phyloP scores from a whole-genome alignment of 805 yeast species.

The Lipomyces spencermartinsiae region DNA sequence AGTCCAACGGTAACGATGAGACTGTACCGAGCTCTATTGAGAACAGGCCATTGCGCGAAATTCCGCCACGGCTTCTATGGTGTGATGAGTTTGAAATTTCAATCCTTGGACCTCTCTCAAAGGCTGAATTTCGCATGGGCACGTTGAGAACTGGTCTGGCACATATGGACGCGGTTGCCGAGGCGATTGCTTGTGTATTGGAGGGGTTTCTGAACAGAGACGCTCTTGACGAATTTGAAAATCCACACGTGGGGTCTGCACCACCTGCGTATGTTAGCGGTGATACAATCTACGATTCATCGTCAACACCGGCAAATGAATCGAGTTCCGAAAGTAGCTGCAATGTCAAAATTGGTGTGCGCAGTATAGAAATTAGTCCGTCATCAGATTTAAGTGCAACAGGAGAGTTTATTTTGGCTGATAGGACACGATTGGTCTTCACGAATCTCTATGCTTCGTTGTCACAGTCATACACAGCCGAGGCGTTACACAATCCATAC shows the following conservation, averaged over 20 bases:
- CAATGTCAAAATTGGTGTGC: conserved; percentile 23
- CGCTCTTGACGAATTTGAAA: neutral
- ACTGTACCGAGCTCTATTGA: neutral
- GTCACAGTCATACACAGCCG: conserved; percentile 23
- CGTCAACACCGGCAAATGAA: neutral
- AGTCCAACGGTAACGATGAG: neutral
- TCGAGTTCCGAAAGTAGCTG: neutral
- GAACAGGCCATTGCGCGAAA: neutral
- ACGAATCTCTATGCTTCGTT: conserved; percentile 19
- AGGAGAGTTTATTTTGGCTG: conserved; percentile 14
- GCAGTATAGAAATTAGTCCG: conserved; percentile 21
- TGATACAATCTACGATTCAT: conserved; percentile 7
- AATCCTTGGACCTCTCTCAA: neutral
- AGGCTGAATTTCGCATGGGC: conserved; percentile 24
- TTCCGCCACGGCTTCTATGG: conserved; percentile 22
- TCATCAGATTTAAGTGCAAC: conserved; percentile 13
- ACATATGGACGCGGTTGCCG: conserved; percentile 28
- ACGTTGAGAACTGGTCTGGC: conserved; percentile 25
- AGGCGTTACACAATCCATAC: conserved; percentile 25
- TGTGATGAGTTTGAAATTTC: conserved; percentile 30
- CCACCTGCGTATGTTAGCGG: conserved; percentile 18
- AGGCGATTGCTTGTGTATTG: conserved; percentile 16
- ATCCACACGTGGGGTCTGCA: neutral
- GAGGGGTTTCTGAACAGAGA: conserved; percentile 22
- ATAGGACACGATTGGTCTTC: conserved; percentile 13